Evolutionary conservation across 345 rosid species (phyloP), one percentile per base, ranked within the genome.

Genomic region (Gossypium longicalyx): DNA sequence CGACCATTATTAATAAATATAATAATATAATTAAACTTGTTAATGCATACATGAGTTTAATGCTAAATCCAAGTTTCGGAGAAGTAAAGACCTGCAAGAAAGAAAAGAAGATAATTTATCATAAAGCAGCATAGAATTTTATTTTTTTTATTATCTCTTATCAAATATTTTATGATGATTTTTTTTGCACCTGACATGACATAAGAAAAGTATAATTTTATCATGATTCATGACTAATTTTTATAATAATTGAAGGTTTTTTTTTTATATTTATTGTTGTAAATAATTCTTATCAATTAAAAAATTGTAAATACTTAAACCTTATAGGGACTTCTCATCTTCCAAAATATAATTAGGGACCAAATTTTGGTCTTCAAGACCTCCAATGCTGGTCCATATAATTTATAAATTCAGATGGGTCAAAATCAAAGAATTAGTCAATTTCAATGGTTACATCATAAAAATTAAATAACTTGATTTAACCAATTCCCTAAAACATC

Each of bases 321-420:
- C 43, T 16, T 12, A 68, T 0, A 16, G 72, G 25, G 72, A 68
- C 58, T 49, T 49, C 59, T 68, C 72, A 68, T 49, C 58, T 49
- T 45, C 54, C 71, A 67, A 45, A 13, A 22, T 45, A 22, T 6
- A 19, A 67, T 47, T 67, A 22, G 11, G 54, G 27, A 45, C 57
- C 43, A 48, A 48, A 48, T 48, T 3, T 23, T 6, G 62, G 11
- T 22, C 5, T 17, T 48, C 52, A 48, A 48, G 15, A 48, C 15
- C 52, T 48, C 52, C 4, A 48, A 48, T 48, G 15, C 7, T 1
- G 41, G 41, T 34, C 57, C 9, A 17, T 6, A 16, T 7, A 16
- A 20, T 48, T 12, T 48, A 11, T 48, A 20, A 20, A 56, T 19
- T 56, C 8, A 19, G 25, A 58, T 1, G 2, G 4, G 34, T 58